These are phyloP conservation scores for Aspergillus aculeatus DNA, from an alignment of 2,329 filamentous ascomycete genomes.

Conservation along the genomic window DNA sequence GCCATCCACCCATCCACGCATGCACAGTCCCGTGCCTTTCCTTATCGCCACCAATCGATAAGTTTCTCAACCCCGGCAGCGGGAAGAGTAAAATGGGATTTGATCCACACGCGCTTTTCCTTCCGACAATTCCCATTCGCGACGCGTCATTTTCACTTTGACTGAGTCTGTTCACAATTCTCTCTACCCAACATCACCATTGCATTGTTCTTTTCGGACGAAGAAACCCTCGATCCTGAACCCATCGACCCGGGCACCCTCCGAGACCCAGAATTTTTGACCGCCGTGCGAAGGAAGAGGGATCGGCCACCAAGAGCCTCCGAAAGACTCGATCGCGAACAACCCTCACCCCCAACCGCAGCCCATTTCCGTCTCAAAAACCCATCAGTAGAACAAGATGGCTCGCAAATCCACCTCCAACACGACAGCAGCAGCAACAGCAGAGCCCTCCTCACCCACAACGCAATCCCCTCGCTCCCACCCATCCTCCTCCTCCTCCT, in stretches of 20 bases:
- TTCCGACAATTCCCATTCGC: not conserved
- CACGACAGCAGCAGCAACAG: conserved; percentile 6
- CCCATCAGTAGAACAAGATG: conserved; percentile 26
- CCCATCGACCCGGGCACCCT: too few relatives aligned
- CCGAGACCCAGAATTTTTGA: too few relatives aligned
- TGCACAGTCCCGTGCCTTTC: too few relatives aligned
- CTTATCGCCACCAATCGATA: too few relatives aligned
- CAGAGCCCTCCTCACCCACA: not conserved
- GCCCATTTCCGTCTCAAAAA: not conserved
- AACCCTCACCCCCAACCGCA: not conserved
- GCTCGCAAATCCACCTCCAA: conserved; percentile 39
- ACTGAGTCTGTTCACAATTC: not conserved
- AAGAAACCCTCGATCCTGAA: too few relatives aligned
- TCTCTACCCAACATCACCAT: not conserved
- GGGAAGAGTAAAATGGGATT: not conserved
- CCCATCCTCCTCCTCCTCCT: not conserved
- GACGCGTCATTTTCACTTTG: conserved; percentile 1
- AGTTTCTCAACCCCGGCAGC: too few relatives aligned
- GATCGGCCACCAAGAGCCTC: too few relatives aligned
- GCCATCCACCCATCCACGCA: too few relatives aligned
- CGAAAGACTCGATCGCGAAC: too few relatives aligned
- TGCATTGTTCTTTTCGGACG: too few relatives aligned
- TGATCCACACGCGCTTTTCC: conserved; percentile 2
- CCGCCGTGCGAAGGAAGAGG: too few relatives aligned
- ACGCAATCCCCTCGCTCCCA: conserved; percentile 12